Base-by-base conservation (phyloP, 192 early-diverging fungal genomes). In the Borealophlyctis nickersoniae region DNA sequence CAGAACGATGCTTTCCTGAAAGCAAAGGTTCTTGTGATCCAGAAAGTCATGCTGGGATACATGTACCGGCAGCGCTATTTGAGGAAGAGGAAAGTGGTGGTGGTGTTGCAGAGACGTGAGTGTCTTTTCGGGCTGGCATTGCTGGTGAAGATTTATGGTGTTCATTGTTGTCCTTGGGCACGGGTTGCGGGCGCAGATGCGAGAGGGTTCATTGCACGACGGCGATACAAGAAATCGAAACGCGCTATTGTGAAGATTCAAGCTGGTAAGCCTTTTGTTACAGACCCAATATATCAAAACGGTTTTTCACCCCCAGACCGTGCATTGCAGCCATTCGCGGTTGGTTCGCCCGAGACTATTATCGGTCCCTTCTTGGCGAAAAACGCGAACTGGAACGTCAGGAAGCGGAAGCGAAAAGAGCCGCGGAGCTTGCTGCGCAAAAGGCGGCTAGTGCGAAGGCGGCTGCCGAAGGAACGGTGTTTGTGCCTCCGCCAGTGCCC, bases 241-340 rank as follows among this genome's bases (percentile, higher is more conserved):
- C 59, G 63, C 2, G 69, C 74, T 23, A 71, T 73, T 53, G 14
- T 83, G 33, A 81, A 77, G 50, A 83, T 83, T 55, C 81, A 83
- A 63, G 34, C 81, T 52, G 70, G 76, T 77, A 63, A 32, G 61
- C 22, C 4, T 4, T 66, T 7, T 45, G 7, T 45, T 45, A 13
- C 39, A 13, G 39, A 13, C n/a, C n/a, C n/a, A n/a, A n/a, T n/a
- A n/a, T n/a, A n/a, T n/a, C n/a, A n/a, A n/a, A n/a, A n/a, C n/a
- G n/a, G n/a, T n/a, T n/a, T n/a, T n/a, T n/a, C n/a, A n/a, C n/a
- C n/a, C n/a, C n/a, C n/a, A n/a, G n/a, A n/a, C n/a, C n/a, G n/a
- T n/a, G n/a, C n/a, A n/a, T 23, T 56, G 27, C 29, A 76, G 76
- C 70, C 2, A 36, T 66, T 2, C 63, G 81, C 14, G 81, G 81